These are phyloP conservation scores for Dryas octopetala DNA, from an alignment of 306 rosid species.

Conservation along the genomic window DNA sequence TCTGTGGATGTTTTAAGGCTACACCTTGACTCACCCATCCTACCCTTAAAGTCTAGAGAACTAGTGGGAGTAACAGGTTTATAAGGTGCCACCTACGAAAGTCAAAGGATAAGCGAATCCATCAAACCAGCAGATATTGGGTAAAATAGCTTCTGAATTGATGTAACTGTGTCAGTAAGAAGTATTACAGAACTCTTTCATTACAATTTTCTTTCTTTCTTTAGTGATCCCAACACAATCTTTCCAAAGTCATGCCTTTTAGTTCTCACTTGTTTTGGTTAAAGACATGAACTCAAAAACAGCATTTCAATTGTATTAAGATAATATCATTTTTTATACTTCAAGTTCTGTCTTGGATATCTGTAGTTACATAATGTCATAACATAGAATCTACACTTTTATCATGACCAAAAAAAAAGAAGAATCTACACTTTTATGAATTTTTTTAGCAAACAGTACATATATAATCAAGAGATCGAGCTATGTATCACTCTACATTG, in stretches of 20 bases:
- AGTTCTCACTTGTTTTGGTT: slow-evolving; percentile 8
- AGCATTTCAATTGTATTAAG: background rate
- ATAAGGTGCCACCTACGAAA: slow-evolving; percentile 47
- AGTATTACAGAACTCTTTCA: background rate
- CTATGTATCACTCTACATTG: background rate
- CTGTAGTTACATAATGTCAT: background rate
- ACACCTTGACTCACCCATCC: slow-evolving; percentile 39
- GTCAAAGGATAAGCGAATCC: slow-evolving; percentile 24
- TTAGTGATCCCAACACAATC: background rate
- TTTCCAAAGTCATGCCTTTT: background rate
- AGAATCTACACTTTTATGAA: background rate
- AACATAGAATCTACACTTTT: background rate
- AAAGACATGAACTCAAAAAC: background rate
- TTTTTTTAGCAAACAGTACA: background rate
- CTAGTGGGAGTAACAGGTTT: background rate
- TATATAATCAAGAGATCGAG: background rate
- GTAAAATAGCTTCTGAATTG: background rate
- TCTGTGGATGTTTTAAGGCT: slow-evolving; percentile 47
- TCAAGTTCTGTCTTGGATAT: background rate
- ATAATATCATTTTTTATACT: background rate
- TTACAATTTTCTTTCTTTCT: background rate
- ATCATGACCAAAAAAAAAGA: too few relatives aligned
- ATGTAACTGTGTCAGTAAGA: background rate
- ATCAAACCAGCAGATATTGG: slow-evolving; percentile 11
- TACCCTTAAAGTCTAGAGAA: slow-evolving; percentile 8